Evolutionary conservation across 768 basidiomycete species (phyloP), one percentile per base, ranked within the genome.

Genomic region (Clathrus columnatus): DNA sequence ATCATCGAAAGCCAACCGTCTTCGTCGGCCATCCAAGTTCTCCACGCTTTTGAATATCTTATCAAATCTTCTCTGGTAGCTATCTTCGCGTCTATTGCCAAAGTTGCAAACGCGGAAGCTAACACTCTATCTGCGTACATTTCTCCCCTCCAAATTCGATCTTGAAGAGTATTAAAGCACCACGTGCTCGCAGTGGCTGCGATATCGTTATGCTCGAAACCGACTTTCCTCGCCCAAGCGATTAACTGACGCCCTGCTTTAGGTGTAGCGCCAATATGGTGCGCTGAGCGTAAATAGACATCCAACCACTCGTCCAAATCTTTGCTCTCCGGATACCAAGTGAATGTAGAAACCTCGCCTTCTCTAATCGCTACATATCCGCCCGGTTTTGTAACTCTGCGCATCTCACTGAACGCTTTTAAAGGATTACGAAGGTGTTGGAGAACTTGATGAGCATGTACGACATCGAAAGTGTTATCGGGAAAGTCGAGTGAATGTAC

Each of bases 361-460:
- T 79, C 79, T 20, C 78, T 69, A 5, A 62, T 66, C 4, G 75
- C 74, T 43, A 81, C 70, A 52, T 78, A 57, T 1, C 77, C 77
- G 2, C 74, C 76, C 1, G 69, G 65, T 58, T 74, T 75, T 0
- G 71, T 65, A 4, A 79, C 77, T 18, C 77, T 66, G 20, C 63
- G 61, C 75, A 80, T 78, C 69, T 80, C 79, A 46, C 61, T 59
- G 30, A 78, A 62, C 1, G 72, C 72, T n/a, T 47, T 48, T 10
- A 74, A 63, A 1, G 76, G 74, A 50, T 77, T 70, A 1, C 58
- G 46, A 48, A 80, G 59, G 64, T 79, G 79, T 59, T 75, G 72
- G 2, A 80, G 66, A 7, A 80, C 77, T 60, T 78, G 76, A 56
- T 77, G 75, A 21, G 72, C 69, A 60, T 75, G 73, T 4, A 77